A percentile compares a stretch with the other conserved stretches of the same genome.
phyloP scores from a whole-genome alignment of 805 yeast genomes.

The Kodamaea hsintzibuensis region DNA sequence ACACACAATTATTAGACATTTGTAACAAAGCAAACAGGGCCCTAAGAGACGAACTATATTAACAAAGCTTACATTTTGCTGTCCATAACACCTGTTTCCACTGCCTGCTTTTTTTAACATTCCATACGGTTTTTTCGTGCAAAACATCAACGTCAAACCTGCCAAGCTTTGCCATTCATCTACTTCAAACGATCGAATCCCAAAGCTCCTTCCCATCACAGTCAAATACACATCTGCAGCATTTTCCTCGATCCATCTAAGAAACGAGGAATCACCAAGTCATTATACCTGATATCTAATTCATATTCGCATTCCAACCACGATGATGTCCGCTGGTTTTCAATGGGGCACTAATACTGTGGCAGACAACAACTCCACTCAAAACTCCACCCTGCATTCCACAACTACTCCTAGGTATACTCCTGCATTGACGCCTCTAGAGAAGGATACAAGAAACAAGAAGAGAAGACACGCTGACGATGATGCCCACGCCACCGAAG shows the following conservation, averaged over 20 bases:
- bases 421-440: slow-evolving; percentile 9
- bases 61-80: background rate
- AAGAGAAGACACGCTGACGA: slow-evolving; percentile 19
- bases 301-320: background rate
- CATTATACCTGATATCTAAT: background rate
- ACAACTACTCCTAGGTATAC: slow-evolving; percentile 12
- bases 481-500: slow-evolving; percentile 5
- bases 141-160: background rate
- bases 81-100: background rate
- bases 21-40: background rate
- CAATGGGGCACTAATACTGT: slow-evolving; percentile 24
- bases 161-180: background rate
- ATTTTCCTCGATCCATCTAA: background rate
- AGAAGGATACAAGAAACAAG: slow-evolving; percentile 6
- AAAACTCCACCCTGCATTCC: slow-evolving; percentile 5
- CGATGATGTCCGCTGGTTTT: slow-evolving; percentile 23
- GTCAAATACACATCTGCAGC: background rate
- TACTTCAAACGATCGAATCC: background rate
- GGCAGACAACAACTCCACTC: background rate
- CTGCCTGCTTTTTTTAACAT: background rate
- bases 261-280: background rate
- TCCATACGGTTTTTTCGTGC: background rate
- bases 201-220: background rate
- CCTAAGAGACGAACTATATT: background rate
- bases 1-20: background rate